phyloP scores from a whole-genome alignment of 192 early-diverging fungal genomes.

The Cetraspora pellucida region DNA sequence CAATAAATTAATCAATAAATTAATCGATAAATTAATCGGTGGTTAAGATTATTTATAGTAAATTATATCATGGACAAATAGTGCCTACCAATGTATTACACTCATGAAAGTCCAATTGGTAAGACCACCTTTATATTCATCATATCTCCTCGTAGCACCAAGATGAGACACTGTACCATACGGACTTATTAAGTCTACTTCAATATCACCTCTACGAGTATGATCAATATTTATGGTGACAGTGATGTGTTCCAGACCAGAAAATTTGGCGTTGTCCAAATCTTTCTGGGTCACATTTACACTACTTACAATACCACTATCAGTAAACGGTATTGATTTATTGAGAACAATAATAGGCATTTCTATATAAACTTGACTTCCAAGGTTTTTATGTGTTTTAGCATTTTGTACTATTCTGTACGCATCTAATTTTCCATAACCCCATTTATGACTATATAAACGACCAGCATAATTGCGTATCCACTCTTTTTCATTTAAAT shows the following conservation, averaged over 20 bases:
- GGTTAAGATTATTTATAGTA: neutral
- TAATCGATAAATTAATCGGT: too few species aligned
- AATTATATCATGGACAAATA: neutral
- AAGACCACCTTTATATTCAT: slow-evolving; percentile 71
- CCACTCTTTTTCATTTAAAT: slow-evolving; percentile 76
- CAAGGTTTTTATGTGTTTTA: slow-evolving; percentile 63
- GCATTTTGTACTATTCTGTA: slow-evolving; percentile 80
- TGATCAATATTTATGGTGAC: slow-evolving; percentile 84
- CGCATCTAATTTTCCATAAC: slow-evolving; percentile 90
- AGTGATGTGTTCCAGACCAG: slow-evolving; percentile 83
- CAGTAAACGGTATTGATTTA: slow-evolving; percentile 55
- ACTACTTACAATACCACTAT: slow-evolving; percentile 41
- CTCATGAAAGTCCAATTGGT: slow-evolving; percentile 92
- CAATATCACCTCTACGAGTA: slow-evolving; percentile 81
- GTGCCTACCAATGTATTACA: slow-evolving; percentile 89
- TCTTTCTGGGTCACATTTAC: slow-evolving; percentile 54
- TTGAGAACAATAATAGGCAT: slow-evolving; percentile 45
- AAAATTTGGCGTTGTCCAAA: slow-evolving; percentile 50
- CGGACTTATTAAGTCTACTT: slow-evolving; percentile 81
- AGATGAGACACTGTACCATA: slow-evolving; percentile 66
- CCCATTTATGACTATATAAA: slow-evolving; percentile 88
- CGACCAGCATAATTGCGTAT: slow-evolving; percentile 64
- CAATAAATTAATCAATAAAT: too few species aligned
- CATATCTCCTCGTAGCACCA: slow-evolving; percentile 63
- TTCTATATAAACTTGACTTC: slow-evolving; percentile 64